A percentile compares a stretch with the other conserved stretches of the same genome.
These are phyloP conservation scores for Juncus effusus DNA, from an alignment of 176 grass and related monocot genomes.

Conservation along the genomic window DNA sequence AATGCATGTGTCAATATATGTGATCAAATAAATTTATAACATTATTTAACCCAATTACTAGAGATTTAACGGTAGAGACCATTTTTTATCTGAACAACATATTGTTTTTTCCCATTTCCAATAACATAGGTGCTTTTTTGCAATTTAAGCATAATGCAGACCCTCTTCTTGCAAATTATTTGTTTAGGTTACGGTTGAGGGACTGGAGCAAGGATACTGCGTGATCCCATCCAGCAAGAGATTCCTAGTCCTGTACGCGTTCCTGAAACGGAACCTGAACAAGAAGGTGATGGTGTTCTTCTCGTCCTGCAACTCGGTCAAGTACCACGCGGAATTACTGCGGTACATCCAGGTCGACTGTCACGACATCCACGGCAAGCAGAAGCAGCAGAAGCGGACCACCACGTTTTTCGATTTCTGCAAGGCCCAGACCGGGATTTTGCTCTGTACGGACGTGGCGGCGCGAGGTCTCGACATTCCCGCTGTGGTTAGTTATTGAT, in stretches of 20 bases:
- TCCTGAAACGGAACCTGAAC: constrained; percentile 40
- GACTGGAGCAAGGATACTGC: constrained; percentile 42
- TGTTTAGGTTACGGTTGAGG: constrained; percentile 40
- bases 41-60: too few relatives aligned
- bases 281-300: constrained; percentile 54
- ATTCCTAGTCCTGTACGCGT: constrained; percentile 36
- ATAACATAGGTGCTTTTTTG: too few relatives aligned
- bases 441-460: constrained; percentile 48
- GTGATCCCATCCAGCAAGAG: constrained; percentile 37
- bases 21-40: too few relatives aligned
- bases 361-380: constrained; percentile 40
- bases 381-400: constrained; percentile 42
- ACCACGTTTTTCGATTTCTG: constrained; percentile 37
- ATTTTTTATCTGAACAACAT: too few relatives aligned
- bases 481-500: constrained; percentile 29
- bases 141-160: too few relatives aligned
- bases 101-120: too few relatives aligned
- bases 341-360: constrained; percentile 46
- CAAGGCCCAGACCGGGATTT: constrained; percentile 38
- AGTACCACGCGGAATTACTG: constrained; percentile 39
- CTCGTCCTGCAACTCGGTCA: constrained; percentile 38
- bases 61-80: too few relatives aligned
- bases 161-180: neutral
- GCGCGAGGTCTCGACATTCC: constrained; percentile 46
- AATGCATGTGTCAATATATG: too few relatives aligned